Conservation (phyloP, 805 yeast species). For the Zygoascus tannicola region DNA sequence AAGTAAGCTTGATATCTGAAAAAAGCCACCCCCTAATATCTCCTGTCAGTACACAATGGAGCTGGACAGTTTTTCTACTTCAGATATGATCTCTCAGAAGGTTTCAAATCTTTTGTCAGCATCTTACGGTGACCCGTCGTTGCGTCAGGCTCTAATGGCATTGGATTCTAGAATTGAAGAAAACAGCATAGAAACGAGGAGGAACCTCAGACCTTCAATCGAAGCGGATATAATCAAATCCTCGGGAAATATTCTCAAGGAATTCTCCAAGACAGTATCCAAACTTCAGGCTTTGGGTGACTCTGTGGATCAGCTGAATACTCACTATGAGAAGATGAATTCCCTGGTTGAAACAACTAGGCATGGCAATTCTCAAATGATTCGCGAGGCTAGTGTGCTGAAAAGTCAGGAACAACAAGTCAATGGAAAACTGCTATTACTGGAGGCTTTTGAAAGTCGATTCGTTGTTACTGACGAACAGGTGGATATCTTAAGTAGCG, state of each 20-base stretch:
- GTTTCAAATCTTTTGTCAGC: slow-evolving; percentile 23
- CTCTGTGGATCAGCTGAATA: slow-evolving; percentile 15
- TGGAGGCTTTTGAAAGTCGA: slow-evolving; percentile 36
- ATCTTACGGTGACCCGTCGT: slow-evolving; percentile 26
- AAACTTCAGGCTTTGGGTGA: slow-evolving; percentile 19
- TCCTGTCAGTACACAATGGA: background rate
- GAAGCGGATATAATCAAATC: slow-evolving; percentile 28
- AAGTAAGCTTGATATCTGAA: no score
- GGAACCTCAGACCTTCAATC: slow-evolving; percentile 26
- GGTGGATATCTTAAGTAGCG: slow-evolving; percentile 41
- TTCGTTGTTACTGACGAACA: slow-evolving; percentile 69
- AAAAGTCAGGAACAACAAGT: slow-evolving; percentile 17
- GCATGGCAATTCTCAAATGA: slow-evolving; percentile 21
- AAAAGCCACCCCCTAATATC: background rate
- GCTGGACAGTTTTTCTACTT: background rate
- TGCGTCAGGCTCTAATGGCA: slow-evolving; percentile 25
- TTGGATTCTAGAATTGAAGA: slow-evolving; percentile 23
- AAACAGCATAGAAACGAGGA: slow-evolving; percentile 27
- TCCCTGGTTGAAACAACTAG: slow-evolving; percentile 15
- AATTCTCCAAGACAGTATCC: slow-evolving; percentile 27
- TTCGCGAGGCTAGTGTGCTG: slow-evolving; percentile 23
- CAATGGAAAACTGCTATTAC: slow-evolving; percentile 19
- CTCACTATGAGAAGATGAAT: slow-evolving; percentile 18
- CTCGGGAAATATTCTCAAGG: slow-evolving; percentile 25
- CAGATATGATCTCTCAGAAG: slow-evolving; percentile 17